Evolutionary conservation across 192 early-diverging fungal genomes (phyloP).

Genomic region (Coemansia guatemalensis): DNA sequence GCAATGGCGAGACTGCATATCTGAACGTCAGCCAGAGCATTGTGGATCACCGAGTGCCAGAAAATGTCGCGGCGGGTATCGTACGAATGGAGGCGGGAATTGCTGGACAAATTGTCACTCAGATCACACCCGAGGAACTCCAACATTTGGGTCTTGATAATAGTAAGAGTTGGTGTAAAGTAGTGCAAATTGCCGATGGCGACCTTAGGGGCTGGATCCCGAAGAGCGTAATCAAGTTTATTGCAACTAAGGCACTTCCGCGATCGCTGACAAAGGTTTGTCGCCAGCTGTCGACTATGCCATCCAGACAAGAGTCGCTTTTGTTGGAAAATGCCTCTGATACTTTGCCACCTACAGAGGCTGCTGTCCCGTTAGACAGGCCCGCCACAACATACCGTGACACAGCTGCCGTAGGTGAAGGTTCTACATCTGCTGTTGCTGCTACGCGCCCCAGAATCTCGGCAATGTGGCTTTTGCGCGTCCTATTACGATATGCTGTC

Average conservation of each 20-base stretch:
- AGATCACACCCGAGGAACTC: constrained; percentile 14
- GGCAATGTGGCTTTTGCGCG: constrained; percentile 22
- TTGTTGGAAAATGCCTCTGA: constrained; percentile 3
- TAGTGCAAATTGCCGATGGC: constrained; percentile 53
- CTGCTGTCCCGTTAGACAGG: not conserved
- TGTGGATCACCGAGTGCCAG: constrained; percentile 35
- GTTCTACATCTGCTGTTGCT: not conserved
- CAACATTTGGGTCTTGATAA: constrained; percentile 12
- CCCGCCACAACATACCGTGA: not conserved
- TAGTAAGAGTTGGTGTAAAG: constrained; percentile 31
- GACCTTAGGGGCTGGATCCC: constrained; percentile 56
- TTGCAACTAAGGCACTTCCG: constrained; percentile 55
- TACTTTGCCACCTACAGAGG: not conserved
- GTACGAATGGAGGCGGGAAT: constrained; percentile 55
- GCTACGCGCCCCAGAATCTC: constrained; percentile 1
- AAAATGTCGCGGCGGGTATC: constrained; percentile 23
- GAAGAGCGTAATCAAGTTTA: constrained; percentile 50
- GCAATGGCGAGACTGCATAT: constrained; percentile 8
- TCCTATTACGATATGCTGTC: constrained; percentile 33
- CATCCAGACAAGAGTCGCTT: constrained; percentile 25
- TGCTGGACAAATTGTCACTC: constrained; percentile 49
- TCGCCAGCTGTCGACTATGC: constrained; percentile 25
- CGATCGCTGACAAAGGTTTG: constrained; percentile 53
- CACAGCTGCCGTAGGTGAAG: not conserved
- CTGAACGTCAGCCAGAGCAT: constrained; percentile 50